These are phyloP conservation scores for Aspergillus sp. DNA, from an alignment of 2,329 filamentous ascomycete genomes.

Conservation along the genomic window DNA sequence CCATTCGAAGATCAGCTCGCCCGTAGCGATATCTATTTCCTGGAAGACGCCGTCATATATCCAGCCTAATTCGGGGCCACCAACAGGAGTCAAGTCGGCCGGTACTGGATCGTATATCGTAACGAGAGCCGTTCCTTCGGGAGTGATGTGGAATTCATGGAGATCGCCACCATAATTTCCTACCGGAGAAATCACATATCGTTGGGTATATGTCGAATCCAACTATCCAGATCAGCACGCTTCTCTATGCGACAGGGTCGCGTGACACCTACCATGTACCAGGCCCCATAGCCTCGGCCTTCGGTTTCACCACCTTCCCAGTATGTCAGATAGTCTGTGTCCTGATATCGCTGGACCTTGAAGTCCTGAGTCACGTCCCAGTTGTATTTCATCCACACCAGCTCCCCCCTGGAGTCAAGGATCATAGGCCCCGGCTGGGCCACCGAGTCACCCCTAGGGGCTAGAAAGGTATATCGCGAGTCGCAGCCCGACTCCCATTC, in stretches of 20 bases:
- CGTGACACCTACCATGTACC: conserved; percentile 27
- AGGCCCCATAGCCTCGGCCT: conserved; percentile 24
- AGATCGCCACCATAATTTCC: conserved; percentile 31
- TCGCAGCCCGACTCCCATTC: conserved; percentile 31
- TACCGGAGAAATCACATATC: conserved; percentile 21
- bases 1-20: conserved; percentile 39
- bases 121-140: conserved; percentile 33
- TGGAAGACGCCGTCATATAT: conserved; percentile 35
- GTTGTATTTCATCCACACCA: conserved; percentile 31
- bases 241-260: not conserved
- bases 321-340: conserved; percentile 27
- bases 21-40: conserved; percentile 39
- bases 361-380: conserved; percentile 30
- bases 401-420: conserved; percentile 27
- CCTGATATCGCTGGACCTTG: conserved; percentile 27
- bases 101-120: conserved; percentile 32
- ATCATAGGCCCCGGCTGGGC: conserved; percentile 30
- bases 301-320: conserved; percentile 28
- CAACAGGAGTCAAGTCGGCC: conserved; percentile 29
- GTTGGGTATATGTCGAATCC: conserved; percentile 27
- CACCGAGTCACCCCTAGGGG: conserved; percentile 35
- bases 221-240: conserved; percentile 18
- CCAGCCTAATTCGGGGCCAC: conserved; percentile 32
- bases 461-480: conserved; percentile 32
- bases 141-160: conserved; percentile 38